These are phyloP conservation scores for Anthostomella pinea DNA, from an alignment of 2,329 filamentous ascomycete species.

Conservation along the genomic window DNA sequence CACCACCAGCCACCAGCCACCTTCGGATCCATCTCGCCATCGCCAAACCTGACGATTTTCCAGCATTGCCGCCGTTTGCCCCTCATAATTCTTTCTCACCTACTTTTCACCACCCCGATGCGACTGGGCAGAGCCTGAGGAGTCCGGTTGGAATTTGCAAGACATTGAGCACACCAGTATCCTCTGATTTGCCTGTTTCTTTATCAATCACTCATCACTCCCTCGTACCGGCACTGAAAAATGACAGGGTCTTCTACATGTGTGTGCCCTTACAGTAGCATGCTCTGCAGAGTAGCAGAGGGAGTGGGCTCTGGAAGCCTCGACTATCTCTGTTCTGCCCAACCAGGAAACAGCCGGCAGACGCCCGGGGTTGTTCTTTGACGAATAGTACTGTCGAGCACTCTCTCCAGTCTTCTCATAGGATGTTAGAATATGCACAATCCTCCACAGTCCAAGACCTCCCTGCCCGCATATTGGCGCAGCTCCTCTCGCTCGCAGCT, in stretches of 20 bases:
- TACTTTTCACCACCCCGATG: neutral
- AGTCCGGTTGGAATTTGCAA: conserved; percentile 6
- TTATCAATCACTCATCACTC: conserved; percentile 6
- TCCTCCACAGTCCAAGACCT: conserved; percentile 39
- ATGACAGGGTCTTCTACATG: no score
- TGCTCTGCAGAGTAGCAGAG: neutral
- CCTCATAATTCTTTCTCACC: neutral
- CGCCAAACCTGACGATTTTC: neutral
- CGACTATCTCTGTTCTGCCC: conserved; percentile 19
- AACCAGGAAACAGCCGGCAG: conserved; percentile 27
- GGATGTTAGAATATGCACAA: conserved; percentile 39
- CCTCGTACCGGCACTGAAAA: conserved; percentile 10
- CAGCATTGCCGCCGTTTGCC: neutral
- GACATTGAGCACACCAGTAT: conserved; percentile 3
- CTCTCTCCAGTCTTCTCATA: conserved; percentile 36
- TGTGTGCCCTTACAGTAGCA: neutral
- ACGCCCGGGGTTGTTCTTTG: conserved; percentile 19
- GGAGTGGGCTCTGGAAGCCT: conserved; percentile 16
- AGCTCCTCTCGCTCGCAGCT: conserved; percentile 33
- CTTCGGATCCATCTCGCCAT: conserved; percentile 1
- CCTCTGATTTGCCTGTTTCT: neutral
- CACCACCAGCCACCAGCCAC: conserved; percentile 12
- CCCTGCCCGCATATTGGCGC: conserved; percentile 44
- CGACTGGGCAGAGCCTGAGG: no score
- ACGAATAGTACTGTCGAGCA: conserved; percentile 36